Evolutionary conservation across 2,329 filamentous ascomycete species (phyloP).

Genomic region (Aotearoamyces nothofagi): DNA sequence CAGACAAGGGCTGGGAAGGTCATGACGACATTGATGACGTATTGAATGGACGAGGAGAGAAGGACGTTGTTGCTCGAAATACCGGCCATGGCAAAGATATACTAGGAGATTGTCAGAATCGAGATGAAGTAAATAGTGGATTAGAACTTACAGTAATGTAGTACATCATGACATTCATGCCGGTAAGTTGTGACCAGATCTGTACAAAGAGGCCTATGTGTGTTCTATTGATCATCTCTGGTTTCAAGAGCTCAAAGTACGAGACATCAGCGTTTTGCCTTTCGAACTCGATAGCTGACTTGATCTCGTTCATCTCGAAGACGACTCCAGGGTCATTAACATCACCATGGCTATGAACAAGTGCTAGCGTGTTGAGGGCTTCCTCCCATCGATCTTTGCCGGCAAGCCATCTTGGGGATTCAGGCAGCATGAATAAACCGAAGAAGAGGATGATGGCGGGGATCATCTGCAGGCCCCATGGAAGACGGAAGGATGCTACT

Average conservation of each 20-base stretch:
- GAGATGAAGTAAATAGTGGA: neutral
- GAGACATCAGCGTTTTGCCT: slow-evolving; percentile 51
- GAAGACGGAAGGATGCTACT: slow-evolving; percentile 41
- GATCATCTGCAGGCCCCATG: slow-evolving; percentile 50
- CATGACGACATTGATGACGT: slow-evolving; percentile 69
- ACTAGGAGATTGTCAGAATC: slow-evolving; percentile 18
- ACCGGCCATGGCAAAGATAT: slow-evolving; percentile 60
- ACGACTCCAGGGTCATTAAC: slow-evolving; percentile 47
- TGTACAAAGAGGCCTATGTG: slow-evolving; percentile 58
- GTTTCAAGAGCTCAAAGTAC: slow-evolving; percentile 57
- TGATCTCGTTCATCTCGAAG: slow-evolving; percentile 57
- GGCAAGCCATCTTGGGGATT: slow-evolving; percentile 48
- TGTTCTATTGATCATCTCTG: slow-evolving; percentile 60
- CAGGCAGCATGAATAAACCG: slow-evolving; percentile 44
- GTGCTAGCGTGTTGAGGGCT: slow-evolving; percentile 20
- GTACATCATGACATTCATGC: slow-evolving; percentile 66
- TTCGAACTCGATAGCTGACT: slow-evolving; percentile 60
- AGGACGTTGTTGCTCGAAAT: slow-evolving; percentile 43
- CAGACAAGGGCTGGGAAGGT: slow-evolving; percentile 62
- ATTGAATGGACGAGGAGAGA: slow-evolving; percentile 54
- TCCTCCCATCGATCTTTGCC: slow-evolving; percentile 45
- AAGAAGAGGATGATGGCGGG: slow-evolving; percentile 40
- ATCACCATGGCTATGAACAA: slow-evolving; percentile 50
- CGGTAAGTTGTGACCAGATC: slow-evolving; percentile 62
- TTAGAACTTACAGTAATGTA: slow-evolving; percentile 36